Evolutionary conservation across 148 eudicot species (phyloP).

Genomic region (Chenopodium suecicum): DNA sequence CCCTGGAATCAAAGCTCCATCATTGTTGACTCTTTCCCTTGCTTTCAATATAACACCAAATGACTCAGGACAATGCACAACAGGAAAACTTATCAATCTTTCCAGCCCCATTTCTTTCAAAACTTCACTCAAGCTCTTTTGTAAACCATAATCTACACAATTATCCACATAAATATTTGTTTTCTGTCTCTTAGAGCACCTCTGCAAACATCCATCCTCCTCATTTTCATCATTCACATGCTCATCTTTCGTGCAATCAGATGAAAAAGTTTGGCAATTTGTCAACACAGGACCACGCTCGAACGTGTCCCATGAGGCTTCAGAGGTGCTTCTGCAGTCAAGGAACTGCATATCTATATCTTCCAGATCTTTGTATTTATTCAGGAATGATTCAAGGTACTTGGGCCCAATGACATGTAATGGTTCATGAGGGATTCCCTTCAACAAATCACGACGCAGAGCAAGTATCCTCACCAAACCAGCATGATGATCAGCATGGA

Average conservation of each 20-base stretch:
- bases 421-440: slow-evolving; percentile 61
- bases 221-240: neutral
- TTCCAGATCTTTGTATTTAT: slow-evolving; percentile 83
- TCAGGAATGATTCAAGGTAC: slow-evolving; percentile 64
- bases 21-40: slow-evolving; percentile 45
- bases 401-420: slow-evolving; percentile 77
- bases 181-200: slow-evolving; percentile 54
- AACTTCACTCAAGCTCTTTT: slow-evolving; percentile 43
- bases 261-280: slow-evolving; percentile 37
- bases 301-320: slow-evolving; percentile 49
- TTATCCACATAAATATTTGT: neutral
- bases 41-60: slow-evolving; percentile 69
- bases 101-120: slow-evolving; percentile 70
- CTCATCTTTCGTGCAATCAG: neutral
- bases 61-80: slow-evolving; percentile 84
- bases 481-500: slow-evolving; percentile 96
- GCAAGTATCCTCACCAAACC: slow-evolving; percentile 92
- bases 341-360: slow-evolving; percentile 80
- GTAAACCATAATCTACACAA: neutral
- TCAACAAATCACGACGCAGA: slow-evolving; percentile 68
- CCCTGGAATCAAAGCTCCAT: slow-evolving; percentile 59
- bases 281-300: slow-evolving; percentile 32
- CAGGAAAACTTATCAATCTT: slow-evolving; percentile 70
- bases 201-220: slow-evolving; percentile 39
- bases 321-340: slow-evolving; percentile 76